These are phyloP conservation scores for Colletotrichum lupini DNA, from an alignment of 2,329 filamentous ascomycete genomes.

Conservation along the genomic window DNA sequence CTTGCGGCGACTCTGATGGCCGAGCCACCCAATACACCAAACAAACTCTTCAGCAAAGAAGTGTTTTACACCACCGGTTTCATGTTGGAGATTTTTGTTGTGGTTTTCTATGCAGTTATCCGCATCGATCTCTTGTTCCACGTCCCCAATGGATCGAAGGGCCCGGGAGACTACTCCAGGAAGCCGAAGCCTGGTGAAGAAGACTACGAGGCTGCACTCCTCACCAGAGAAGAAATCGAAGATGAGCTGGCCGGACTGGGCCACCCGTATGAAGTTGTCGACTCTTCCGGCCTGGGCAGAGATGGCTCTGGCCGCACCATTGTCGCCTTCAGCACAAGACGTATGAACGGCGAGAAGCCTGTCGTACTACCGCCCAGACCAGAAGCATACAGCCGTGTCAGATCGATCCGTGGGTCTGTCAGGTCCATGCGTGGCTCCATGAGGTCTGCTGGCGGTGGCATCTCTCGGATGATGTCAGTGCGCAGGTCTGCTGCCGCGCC, in stretches of 20 bases:
- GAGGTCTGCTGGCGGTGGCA: constrained; percentile 8
- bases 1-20: constrained; percentile 40
- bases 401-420: constrained; percentile 23
- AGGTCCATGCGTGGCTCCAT: constrained; percentile 25
- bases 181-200: constrained; percentile 58
- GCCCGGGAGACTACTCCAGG: constrained; percentile 46
- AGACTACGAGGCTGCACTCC: constrained; percentile 26
- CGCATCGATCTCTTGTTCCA: constrained; percentile 46
- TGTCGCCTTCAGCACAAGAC: constrained; percentile 26
- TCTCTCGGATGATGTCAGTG: constrained; percentile 21
- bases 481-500: constrained; percentile 2
- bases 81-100: constrained; percentile 44
- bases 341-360: constrained; percentile 12
- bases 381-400: constrained; percentile 19
- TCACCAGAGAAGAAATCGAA: constrained; percentile 28
- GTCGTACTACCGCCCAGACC: constrained; percentile 19
- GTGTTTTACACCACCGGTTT: constrained; percentile 50
- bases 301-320: constrained; percentile 31
- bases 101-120: constrained; percentile 41
- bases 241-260: constrained; percentile 20
- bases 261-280: constrained; percentile 28
- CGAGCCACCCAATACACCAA: constrained; percentile 36
- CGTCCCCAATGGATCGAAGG: constrained; percentile 43
- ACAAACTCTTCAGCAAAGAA: constrained; percentile 44
- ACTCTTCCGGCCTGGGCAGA: constrained; percentile 23